A percentile compares a stretch with the other conserved stretches of the same genome.
Conservation (phyloP, 371 early-diverging fungal species). For the Mortierella sp. region DNA sequence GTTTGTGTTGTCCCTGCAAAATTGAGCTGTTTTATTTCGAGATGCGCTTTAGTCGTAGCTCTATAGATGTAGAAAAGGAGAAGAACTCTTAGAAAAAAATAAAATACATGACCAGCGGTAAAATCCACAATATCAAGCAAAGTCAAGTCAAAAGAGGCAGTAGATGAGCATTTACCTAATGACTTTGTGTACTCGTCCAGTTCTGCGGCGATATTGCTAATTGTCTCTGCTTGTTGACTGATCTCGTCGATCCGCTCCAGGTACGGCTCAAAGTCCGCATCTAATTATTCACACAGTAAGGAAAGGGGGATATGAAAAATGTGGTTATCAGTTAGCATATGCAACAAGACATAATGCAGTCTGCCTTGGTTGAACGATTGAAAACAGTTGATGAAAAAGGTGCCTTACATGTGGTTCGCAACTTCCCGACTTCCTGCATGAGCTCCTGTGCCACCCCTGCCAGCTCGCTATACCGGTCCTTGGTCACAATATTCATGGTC, state of each 20-base stretch:
- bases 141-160: too few relatives aligned
- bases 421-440: slow-evolving; percentile 71
- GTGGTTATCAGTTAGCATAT: background rate
- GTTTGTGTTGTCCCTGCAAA: background rate
- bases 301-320: background rate
- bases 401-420: slow-evolving; percentile 68
- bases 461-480: slow-evolving; percentile 72
- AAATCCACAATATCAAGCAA: background rate
- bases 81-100: background rate
- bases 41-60: slow-evolving; percentile 32
- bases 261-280: slow-evolving; percentile 69
- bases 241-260: slow-evolving; percentile 72
- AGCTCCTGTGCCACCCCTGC: slow-evolving; percentile 71
- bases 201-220: slow-evolving; percentile 69
- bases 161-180: slow-evolving; percentile 60
- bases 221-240: slow-evolving; percentile 67
- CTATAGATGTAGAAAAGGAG: background rate
- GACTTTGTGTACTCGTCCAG: slow-evolving; percentile 75
- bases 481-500: slow-evolving; percentile 71
- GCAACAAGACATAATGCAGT: background rate
- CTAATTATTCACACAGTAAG: slow-evolving; percentile 34
- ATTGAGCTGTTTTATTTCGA: slow-evolving; percentile 19
- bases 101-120: background rate
- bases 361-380: background rate
- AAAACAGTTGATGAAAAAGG: background rate